Percentiles rank a stretch among this genome's conserved stretches.
These are phyloP conservation scores for Exophiala aquamarina DNA, from an alignment of 2,329 filamentous ascomycete genomes.

Conservation along the genomic window DNA sequence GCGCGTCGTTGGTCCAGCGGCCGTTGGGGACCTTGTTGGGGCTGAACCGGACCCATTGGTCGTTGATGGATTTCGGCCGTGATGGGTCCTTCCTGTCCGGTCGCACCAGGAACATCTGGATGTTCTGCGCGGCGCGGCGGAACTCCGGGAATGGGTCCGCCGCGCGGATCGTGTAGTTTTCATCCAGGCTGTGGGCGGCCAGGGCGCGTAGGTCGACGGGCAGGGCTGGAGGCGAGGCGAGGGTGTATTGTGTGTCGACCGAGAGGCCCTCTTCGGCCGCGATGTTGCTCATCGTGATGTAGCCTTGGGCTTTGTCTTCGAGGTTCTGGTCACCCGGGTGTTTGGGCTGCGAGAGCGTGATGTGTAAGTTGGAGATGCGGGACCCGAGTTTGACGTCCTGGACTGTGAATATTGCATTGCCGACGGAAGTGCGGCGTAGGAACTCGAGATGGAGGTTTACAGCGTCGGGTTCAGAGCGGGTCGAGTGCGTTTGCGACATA, in stretches of 20 bases:
- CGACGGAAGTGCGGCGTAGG: constrained; percentile 61
- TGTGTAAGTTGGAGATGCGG: constrained; percentile 63
- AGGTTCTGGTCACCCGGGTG: constrained; percentile 30
- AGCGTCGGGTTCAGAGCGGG: constrained; percentile 56
- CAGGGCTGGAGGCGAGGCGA: constrained; percentile 41
- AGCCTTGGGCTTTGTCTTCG: constrained; percentile 56
- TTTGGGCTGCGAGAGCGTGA: constrained; percentile 51
- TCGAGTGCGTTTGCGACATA: constrained; percentile 54
- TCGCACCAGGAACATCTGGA: constrained; percentile 55
- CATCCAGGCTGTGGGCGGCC: constrained; percentile 36
- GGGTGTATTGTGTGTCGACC: constrained; percentile 55
- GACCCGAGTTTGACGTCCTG: constrained; percentile 65
- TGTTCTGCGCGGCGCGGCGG: constrained; percentile 50
- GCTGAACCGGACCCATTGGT: constrained; percentile 67
- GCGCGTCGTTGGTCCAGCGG: constrained; percentile 60
- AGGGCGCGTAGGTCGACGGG: constrained; percentile 29
- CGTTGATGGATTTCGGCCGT: constrained; percentile 38
- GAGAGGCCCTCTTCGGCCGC: constrained; percentile 57
- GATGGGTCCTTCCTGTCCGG: constrained; percentile 42
- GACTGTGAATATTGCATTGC: constrained; percentile 58
- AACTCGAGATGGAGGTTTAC: constrained; percentile 66
- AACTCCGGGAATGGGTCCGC: constrained; percentile 37
- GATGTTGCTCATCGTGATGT: constrained; percentile 66
- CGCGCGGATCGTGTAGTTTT: constrained; percentile 46
- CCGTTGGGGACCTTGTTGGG: constrained; percentile 37